Evolutionary conservation across 73 alveolate genomes (phyloP).

Genomic region (Tetrahymena elliotti): DNA sequence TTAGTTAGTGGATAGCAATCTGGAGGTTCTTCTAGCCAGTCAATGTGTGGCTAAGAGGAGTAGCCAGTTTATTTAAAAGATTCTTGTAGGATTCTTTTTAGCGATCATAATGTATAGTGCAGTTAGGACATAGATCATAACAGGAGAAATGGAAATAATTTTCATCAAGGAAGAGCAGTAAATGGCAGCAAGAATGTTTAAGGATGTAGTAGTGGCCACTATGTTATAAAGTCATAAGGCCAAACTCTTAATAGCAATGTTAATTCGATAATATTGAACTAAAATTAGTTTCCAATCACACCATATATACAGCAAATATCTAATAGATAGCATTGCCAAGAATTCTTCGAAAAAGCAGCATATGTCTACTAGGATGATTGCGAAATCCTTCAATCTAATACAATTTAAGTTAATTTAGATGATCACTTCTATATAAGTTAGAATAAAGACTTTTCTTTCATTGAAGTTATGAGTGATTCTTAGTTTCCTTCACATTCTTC

Average conservation of each 20-base stretch:
- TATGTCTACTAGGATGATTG: slow-evolving; percentile 1
- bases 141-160: neutral
- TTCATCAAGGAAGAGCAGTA: neutral
- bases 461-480: neutral
- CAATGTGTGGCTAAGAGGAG: neutral
- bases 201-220: neutral
- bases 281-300: neutral
- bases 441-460: neutral
- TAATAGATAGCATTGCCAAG: neutral
- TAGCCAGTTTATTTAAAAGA: neutral
- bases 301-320: neutral
- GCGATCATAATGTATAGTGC: slow-evolving; percentile 1
- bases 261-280: neutral
- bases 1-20: neutral
- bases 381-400: neutral
- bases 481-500: neutral
- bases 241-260: neutral
- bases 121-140: neutral
- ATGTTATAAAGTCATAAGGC: neutral
- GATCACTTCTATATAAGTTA: neutral
- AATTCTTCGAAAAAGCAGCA: neutral
- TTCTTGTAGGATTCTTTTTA: neutral
- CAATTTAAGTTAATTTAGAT: neutral
- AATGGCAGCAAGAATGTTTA: neutral
- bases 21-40: neutral